phyloP scores from a whole-genome alignment of 2,329 filamentous ascomycete species.

The Cladosporium sp. region DNA sequence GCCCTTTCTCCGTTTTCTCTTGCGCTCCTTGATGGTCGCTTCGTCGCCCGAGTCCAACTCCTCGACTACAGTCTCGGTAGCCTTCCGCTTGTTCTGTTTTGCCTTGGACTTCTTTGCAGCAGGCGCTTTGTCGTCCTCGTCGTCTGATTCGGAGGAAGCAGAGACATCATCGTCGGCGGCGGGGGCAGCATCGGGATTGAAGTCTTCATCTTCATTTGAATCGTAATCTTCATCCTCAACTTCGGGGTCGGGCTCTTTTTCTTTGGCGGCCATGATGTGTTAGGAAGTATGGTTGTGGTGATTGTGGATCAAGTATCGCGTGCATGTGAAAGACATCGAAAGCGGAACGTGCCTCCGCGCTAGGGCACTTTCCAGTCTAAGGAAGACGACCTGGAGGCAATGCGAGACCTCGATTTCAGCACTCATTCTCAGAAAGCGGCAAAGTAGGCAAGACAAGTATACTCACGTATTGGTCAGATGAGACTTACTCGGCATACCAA shows the following conservation, averaged over 20 bases:
- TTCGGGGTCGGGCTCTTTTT: neutral
- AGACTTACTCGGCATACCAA: no score
- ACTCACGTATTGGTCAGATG: no score
- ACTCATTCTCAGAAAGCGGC: no score
- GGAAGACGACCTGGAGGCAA: no score
- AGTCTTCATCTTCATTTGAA: constrained; percentile 43
- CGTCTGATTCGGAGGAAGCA: constrained; percentile 33
- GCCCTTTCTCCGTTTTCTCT: constrained; percentile 37
- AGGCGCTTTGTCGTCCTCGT: constrained; percentile 24
- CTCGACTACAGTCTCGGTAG: constrained; percentile 28
- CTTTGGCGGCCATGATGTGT: constrained; percentile 15
- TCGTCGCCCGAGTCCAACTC: constrained; percentile 55
- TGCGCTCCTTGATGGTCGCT: constrained; percentile 49
- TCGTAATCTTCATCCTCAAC: constrained; percentile 35
- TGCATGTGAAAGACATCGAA: neutral
- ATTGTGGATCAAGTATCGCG: neutral
- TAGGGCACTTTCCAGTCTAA: neutral
- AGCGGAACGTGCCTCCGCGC: neutral
- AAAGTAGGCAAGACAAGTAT: no score
- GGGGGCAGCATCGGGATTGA: constrained; percentile 33
- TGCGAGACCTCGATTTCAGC: no score
- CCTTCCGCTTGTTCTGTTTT: constrained; percentile 35
- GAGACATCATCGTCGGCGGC: constrained; percentile 27
- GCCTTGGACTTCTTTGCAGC: constrained; percentile 31
- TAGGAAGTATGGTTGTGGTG: neutral